Evolutionary conservation across 164 flowering plant genomes (phyloP).

Genomic region (Chimonanthus praecox): DNA sequence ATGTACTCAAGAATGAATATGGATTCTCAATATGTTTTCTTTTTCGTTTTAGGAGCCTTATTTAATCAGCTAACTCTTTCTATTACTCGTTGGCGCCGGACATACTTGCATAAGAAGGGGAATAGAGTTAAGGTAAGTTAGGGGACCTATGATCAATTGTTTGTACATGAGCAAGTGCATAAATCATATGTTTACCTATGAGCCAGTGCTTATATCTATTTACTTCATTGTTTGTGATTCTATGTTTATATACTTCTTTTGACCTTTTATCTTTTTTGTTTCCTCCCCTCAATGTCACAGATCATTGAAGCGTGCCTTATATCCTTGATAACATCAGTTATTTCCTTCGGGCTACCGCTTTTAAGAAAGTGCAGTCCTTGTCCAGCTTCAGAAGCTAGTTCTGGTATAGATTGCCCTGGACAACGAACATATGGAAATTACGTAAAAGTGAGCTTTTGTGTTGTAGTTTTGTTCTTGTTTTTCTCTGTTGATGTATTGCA

Average conservation of each 20-base stretch:
- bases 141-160: not conserved
- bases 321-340: conserved; percentile 71
- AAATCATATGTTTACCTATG: not conserved
- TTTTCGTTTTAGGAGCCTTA: conserved; percentile 63
- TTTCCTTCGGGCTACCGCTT: conserved; percentile 92
- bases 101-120: conserved; percentile 86
- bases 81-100: conserved; percentile 79
- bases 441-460: conserved; percentile 69
- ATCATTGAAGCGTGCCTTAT: conserved; percentile 84
- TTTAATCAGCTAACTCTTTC: conserved; percentile 91
- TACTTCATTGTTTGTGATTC: too few species aligned
- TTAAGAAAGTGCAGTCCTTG: conserved; percentile 87
- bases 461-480: too few species aligned
- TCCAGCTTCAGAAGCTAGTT: conserved; percentile 59
- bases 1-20: not conserved
- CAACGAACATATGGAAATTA: conserved; percentile 95
- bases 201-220: too few species aligned
- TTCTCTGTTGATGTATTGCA: not conserved
- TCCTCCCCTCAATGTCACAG: conserved; percentile 29
- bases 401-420: conserved; percentile 82
- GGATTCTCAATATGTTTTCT: not conserved
- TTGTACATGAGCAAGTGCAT: too few species aligned
- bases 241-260: too few species aligned
- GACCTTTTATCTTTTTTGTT: not conserved
- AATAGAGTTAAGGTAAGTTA: conserved; percentile 65